Conservation (phyloP, 768 basidiomycete species). For the Boletus vermiculosoides region DNA sequence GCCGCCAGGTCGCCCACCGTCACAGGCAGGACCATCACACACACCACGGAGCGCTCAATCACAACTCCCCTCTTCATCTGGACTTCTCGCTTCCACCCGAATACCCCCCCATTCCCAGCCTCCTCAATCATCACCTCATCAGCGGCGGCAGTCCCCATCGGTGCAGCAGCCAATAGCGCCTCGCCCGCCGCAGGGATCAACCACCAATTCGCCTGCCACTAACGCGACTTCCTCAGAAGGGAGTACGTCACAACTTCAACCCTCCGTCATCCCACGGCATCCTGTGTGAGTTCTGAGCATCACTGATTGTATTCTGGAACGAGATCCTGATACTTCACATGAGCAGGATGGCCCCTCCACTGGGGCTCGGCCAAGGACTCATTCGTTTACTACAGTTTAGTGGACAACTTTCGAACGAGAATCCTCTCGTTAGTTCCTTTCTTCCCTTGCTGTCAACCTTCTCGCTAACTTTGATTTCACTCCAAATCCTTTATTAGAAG, state of each 20-base stretch:
- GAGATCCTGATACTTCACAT: conserved; percentile 17
- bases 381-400: conserved; percentile 70
- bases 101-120: conserved; percentile 37
- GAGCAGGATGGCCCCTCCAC: conserved; percentile 31
- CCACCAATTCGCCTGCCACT: conserved; percentile 23
- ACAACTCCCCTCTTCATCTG: conserved; percentile 34
- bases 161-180: conserved; percentile 39
- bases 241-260: conserved; percentile 34
- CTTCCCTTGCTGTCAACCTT: not conserved
- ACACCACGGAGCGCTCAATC: conserved; percentile 45
- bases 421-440: conserved; percentile 38
- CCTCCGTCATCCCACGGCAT: conserved; percentile 26
- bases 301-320: not conserved
- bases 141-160: conserved; percentile 34
- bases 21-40: conserved; percentile 46
- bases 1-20: conserved; percentile 48
- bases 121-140: conserved; percentile 34
- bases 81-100: conserved; percentile 27
- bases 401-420: conserved; percentile 56
- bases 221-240: conserved; percentile 28
- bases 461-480: conserved; percentile 5
- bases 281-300: conserved; percentile 31
- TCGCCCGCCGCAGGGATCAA: conserved; percentile 33
- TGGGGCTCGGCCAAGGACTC: conserved; percentile 64
- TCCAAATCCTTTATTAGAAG: conserved; percentile 42